Evolutionary conservation across 208 protist species (phyloP), one percentile per base, ranked within the genome.

Genomic region (Porcisia deanei): DNA sequence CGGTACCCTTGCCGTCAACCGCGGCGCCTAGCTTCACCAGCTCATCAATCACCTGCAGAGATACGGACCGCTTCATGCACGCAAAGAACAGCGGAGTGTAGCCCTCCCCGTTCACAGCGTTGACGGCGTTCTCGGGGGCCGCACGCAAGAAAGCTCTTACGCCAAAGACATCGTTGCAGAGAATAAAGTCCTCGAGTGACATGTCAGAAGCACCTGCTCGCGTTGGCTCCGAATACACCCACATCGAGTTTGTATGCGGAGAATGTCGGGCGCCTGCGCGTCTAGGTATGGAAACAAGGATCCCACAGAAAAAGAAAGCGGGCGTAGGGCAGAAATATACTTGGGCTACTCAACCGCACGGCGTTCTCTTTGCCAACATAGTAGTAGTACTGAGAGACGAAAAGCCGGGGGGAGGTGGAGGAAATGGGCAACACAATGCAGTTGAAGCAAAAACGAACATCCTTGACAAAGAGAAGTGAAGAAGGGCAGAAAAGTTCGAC

Each of bases 21-120:
- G 81, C 43, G n/a, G 91, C 90, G 43, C 87, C 91, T 53, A 92
- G 60, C 20, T 65, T 66, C 8, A 96, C 43, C 71, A 97, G 70
- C 47, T 85, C 85, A 10, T 84, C 45, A 30, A 96, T 83, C 25
- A 82, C 83, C 34, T 60, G 45, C 22, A 85, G 67, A 22, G 66
- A 66, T 37, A 93, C 89, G 45, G 78, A 76, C 59, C 75, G 70
- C 76, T 94, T 95, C 94, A 96, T 96, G 75, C 88, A 94, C 30
- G 92, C 91, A 71, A 91, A 91, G 80, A 93, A 97, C 25, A 97
- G 87, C 1, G 91, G 90, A 4, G 86, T 90, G 79, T 88, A 94
- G 52, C 94, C 94, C 22, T 95, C 86, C 55, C 57, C 63, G 71
- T 87, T 82, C 16, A 71, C 37, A 6, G 65, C 72, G 73, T 89